These are phyloP conservation scores for Chrysoporthe deuterocubensis DNA, from an alignment of 2,329 filamentous ascomycete genomes.

Conservation along the genomic window DNA sequence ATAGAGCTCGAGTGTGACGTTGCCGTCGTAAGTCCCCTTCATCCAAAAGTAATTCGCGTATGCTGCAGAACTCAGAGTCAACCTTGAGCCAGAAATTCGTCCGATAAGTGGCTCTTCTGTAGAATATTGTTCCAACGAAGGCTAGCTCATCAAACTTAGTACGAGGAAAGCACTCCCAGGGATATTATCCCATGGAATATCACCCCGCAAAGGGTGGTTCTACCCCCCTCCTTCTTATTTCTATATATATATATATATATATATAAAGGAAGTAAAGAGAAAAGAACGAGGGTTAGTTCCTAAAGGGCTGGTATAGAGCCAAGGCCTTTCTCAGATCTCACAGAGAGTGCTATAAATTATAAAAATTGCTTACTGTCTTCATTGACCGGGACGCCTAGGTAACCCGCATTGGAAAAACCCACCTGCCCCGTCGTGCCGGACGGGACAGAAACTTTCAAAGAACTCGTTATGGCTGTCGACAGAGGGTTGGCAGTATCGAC, in stretches of 20 bases:
- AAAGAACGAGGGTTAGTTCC: too few species aligned
- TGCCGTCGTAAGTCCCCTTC: conserved; percentile 51
- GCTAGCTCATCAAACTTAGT: too few species aligned
- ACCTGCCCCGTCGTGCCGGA: conserved; percentile 10
- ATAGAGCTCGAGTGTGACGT: conserved; percentile 51
- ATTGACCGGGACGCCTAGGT: conserved; percentile 1
- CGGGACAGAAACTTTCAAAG: conserved; percentile 46
- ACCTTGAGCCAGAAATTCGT: not conserved
- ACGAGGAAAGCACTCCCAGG: too few species aligned
- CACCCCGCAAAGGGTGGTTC: too few species aligned
- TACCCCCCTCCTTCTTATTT: too few species aligned
- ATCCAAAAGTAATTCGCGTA: conserved; percentile 59
- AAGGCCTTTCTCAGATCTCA: not conserved
- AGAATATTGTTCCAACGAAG: too few species aligned
- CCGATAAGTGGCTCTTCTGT: too few species aligned
- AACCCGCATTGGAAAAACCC: conserved; percentile 19
- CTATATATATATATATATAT: too few species aligned
- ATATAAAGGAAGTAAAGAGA: too few species aligned
- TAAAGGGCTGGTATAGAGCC: not conserved
- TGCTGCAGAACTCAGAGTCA: conserved; percentile 13
- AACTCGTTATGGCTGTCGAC: conserved; percentile 55
- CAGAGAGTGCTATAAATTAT: too few species aligned
- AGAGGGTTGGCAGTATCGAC: conserved; percentile 53
- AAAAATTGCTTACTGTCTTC: conserved; percentile 15
- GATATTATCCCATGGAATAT: too few species aligned